Conservation (phyloP, 2,329 filamentous ascomycete species). For the Talaromyces verruculosus region DNA sequence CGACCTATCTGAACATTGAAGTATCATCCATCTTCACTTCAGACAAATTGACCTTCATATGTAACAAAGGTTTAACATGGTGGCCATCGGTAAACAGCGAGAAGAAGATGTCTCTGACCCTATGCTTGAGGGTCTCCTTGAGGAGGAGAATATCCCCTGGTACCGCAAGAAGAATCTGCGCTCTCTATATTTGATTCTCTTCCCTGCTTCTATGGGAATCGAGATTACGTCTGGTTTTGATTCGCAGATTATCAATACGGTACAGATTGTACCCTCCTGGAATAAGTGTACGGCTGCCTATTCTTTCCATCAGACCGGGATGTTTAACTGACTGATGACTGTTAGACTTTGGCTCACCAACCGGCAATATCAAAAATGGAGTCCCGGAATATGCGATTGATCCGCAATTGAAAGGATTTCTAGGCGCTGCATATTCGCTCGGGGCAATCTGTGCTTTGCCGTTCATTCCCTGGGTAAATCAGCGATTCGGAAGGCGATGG, state of each 20-base stretch:
- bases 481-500: slow-evolving; percentile 57
- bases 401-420: slow-evolving; percentile 47
- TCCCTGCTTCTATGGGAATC: slow-evolving; percentile 62
- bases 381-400: slow-evolving; percentile 26
- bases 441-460: slow-evolving; percentile 60
- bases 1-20: not conserved
- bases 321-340: not conserved
- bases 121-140: not conserved
- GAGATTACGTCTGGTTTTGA: slow-evolving; percentile 64
- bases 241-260: slow-evolving; percentile 51
- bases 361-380: slow-evolving; percentile 26
- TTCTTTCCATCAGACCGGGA: not conserved
- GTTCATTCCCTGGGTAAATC: slow-evolving; percentile 57
- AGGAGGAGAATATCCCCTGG: slow-evolving; percentile 49
- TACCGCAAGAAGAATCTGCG: slow-evolving; percentile 62
- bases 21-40: not conserved
- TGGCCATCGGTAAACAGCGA: slow-evolving; percentile 3
- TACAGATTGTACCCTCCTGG: slow-evolving; percentile 44
- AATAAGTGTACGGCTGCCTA: slow-evolving; percentile 35
- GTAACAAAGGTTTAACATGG: not conserved
- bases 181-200: slow-evolving; percentile 57
- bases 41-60: not conserved
- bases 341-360: slow-evolving; percentile 28
- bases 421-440: slow-evolving; percentile 60
- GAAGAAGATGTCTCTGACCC: slow-evolving; percentile 9